Evolutionary conservation across 2,329 filamentous ascomycete genomes (phyloP).

Genomic region (Arthrobotrys musiformis): DNA sequence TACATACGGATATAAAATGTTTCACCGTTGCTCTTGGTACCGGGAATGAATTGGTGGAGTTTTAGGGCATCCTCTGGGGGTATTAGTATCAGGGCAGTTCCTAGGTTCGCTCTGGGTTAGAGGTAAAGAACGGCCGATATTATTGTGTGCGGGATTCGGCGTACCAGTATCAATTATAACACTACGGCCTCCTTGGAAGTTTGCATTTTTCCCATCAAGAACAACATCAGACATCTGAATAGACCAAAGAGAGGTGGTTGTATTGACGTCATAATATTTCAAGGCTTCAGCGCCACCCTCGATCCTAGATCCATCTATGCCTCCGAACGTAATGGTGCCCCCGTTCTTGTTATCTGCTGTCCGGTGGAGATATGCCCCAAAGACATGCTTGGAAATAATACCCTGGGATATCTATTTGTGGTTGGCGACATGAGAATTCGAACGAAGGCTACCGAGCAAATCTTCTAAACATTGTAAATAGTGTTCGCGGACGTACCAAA

Average conservation of each 20-base stretch:
- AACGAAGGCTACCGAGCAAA: neutral
- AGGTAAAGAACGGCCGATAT: neutral
- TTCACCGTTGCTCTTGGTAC: constrained; percentile 69
- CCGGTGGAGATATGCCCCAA: constrained; percentile 69
- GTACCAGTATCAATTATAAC: constrained; percentile 80
- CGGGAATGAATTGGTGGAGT: constrained; percentile 75
- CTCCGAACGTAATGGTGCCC: constrained; percentile 82
- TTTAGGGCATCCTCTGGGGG: constrained; percentile 73
- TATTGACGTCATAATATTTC: constrained; percentile 70
- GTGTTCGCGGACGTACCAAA: constrained; percentile 67
- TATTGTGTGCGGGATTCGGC: constrained; percentile 66
- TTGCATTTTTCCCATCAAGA: constrained; percentile 70
- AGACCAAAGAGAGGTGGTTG: constrained; percentile 74
- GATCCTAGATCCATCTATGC: constrained; percentile 69
- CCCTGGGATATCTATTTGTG: constrained; percentile 14
- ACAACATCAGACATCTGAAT: constrained; percentile 75
- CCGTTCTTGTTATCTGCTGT: constrained; percentile 73
- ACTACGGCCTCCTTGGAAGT: constrained; percentile 65
- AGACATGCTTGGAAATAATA: constrained; percentile 30
- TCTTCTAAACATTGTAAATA: neutral
- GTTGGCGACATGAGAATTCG: neutral
- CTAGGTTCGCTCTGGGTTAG: neutral
- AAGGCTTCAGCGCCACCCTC: constrained; percentile 74
- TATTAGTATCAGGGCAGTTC: constrained; percentile 69
- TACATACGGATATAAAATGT: constrained; percentile 67